Evolutionary conservation across 2,329 filamentous ascomycete species (phyloP).

Genomic region (Trichoderma hamatum): DNA sequence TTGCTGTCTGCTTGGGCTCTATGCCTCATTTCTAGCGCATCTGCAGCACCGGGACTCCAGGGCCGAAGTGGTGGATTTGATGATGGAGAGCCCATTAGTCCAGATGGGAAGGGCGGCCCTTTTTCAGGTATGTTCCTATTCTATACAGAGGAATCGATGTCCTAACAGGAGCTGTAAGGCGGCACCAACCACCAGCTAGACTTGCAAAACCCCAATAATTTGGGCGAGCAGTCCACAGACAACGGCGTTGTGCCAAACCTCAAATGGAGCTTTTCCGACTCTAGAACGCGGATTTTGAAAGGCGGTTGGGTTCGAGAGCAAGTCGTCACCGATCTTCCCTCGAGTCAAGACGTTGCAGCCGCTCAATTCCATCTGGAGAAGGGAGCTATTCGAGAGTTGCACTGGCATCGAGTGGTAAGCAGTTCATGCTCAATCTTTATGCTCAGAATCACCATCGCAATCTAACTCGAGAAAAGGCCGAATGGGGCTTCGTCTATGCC

Average conservation of each 20-base stretch:
- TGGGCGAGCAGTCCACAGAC: slow-evolving; percentile 65
- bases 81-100: slow-evolving; percentile 59
- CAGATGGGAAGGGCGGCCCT: slow-evolving; percentile 59
- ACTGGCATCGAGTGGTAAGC: slow-evolving; percentile 68
- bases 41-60: slow-evolving; percentile 31
- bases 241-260: slow-evolving; percentile 66
- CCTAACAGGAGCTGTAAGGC: slow-evolving; percentile 46
- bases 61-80: slow-evolving; percentile 43
- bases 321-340: slow-evolving; percentile 66
- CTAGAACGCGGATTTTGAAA: slow-evolving; percentile 62
- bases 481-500: slow-evolving; percentile 66
- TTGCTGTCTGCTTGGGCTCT: slow-evolving; percentile 22
- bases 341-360: slow-evolving; percentile 66
- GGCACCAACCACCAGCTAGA: slow-evolving; percentile 66
- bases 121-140: slow-evolving; percentile 53
- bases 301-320: slow-evolving; percentile 70
- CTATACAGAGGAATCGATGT: not conserved
- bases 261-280: slow-evolving; percentile 72
- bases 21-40: slow-evolving; percentile 25
- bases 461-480: slow-evolving; percentile 49
- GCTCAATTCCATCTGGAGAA: slow-evolving; percentile 71
- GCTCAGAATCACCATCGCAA: not conserved
- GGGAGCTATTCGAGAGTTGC: slow-evolving; percentile 66
- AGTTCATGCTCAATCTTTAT: slow-evolving; percentile 24
- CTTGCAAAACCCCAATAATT: slow-evolving; percentile 64